Evolutionary conservation across 2,329 filamentous ascomycete genomes (phyloP), one percentile per base, ranked within the genome.

Genomic region (Biscogniauxia mediterranea): DNA sequence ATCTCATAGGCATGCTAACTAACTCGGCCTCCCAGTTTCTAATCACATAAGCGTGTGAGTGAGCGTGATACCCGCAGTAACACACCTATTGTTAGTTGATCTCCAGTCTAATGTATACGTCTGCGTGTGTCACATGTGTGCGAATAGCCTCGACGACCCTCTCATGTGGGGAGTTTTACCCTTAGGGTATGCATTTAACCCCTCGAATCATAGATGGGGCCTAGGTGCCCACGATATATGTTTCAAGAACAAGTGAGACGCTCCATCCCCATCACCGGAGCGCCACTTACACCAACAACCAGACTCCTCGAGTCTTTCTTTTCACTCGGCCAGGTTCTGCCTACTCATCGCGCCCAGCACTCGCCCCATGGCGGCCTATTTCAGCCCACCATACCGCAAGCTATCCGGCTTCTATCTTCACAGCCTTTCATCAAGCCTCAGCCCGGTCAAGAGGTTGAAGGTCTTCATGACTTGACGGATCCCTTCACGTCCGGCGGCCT

Each of bases 181-280:
- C 1, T 75, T 91, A 53, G 83, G 84, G 55, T 92, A 95, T 72
- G 80, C 85, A 66, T 87, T 90, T 70, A 86, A 88, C 61, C 86
- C 90, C 20, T 81, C 84, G 59, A 95, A 93, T 73, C 83, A 93
- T 71, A 87, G 95, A 74, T 98, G 93, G 92, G 87, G 89, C 9
- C 84, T 99, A 58, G 95, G 92, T 23, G 96, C 93, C 70, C 92
- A 97, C 75, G 95, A 99, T 76, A 93, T 99, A 62, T 97, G 93
- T 78, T 99, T 96, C 76, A 89, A 89, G 70, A 94, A 92, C 73
- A 89, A 86, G 92, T 95, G 78, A 64, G 81, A 50, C 15, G 38
- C 38, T 46, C 17, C 38, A 46, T 46, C 17, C 38, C 38, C 38
- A n/a, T 46, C 38, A 46, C 38, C 38, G 38, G 38, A 46, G 38